phyloP scores from a whole-genome alignment of 2,329 filamentous ascomycete genomes.

The Botrytis byssoidea region DNA sequence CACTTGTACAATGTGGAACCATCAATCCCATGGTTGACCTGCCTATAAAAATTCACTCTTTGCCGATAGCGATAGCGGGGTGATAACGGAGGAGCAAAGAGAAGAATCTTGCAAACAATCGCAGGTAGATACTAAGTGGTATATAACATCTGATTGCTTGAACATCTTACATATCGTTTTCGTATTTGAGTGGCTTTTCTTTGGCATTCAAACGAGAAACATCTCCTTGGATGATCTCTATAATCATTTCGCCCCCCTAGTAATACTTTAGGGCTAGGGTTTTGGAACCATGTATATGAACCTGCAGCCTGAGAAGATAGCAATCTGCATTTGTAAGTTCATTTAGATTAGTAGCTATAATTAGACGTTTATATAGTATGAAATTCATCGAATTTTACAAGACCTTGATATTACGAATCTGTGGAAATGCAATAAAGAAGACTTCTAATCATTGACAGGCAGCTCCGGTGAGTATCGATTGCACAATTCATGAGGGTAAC shows the following conservation, averaged over 20 bases:
- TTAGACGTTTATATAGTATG: background rate
- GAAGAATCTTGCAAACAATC: background rate
- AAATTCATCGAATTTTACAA: background rate
- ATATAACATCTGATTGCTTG: background rate
- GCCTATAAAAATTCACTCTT: background rate
- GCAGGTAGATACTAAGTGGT: background rate
- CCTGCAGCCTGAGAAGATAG: background rate
- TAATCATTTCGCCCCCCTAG: background rate
- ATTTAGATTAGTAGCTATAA: background rate
- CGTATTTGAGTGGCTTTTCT: background rate
- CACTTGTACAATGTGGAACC: conserved; percentile 2
- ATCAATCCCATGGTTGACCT: background rate
- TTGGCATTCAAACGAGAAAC: background rate
- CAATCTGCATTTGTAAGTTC: background rate
- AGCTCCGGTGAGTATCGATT: background rate
- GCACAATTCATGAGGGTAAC: background rate
- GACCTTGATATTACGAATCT: background rate
- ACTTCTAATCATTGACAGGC: background rate
- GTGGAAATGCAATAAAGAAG: background rate
- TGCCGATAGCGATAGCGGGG: conserved; percentile 12
- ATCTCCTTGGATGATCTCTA: background rate
- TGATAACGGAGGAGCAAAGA: background rate
- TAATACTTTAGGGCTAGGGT: conserved; percentile 13
- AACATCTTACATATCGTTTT: background rate
- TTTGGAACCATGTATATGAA: background rate